phyloP scores from a whole-genome alignment of 345 rosid genomes.

The Triadica sebifera region DNA sequence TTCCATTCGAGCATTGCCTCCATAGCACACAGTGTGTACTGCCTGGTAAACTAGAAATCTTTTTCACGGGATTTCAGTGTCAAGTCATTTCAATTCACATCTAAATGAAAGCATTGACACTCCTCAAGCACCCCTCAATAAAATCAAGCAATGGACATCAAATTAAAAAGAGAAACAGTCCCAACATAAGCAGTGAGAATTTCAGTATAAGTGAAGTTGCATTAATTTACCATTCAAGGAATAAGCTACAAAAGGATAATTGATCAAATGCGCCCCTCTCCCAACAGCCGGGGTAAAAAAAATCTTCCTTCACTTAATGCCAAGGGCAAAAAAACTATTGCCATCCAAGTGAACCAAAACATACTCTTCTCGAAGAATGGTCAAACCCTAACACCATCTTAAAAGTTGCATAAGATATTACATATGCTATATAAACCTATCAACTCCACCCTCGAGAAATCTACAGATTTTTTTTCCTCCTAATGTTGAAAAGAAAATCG shows the following conservation, averaged over 20 bases:
- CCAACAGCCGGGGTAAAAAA: no score
- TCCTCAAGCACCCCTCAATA: background rate
- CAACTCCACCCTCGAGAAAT: background rate
- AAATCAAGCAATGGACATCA: no score
- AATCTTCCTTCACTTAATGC: background rate
- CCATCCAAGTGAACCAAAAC: background rate
- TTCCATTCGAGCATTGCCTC: background rate
- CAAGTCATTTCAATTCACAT: background rate
- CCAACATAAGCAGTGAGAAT: background rate
- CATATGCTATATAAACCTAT: background rate
- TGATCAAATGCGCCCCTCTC: background rate
- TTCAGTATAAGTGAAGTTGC: background rate
- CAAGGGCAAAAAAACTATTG: background rate
- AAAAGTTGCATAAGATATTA: background rate
- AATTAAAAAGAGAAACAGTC: no score
- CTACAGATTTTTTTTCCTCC: background rate
- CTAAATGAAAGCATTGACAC: background rate
- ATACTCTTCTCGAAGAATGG: background rate
- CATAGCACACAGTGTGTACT: no score
- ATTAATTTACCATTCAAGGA: background rate
- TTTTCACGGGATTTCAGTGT: background rate
- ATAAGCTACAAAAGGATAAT: background rate
- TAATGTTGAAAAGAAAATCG: background rate
- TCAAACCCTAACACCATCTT: background rate
- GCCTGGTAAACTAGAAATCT: background rate